These are phyloP conservation scores for Xylaria sp. DNA, from an alignment of 2,329 filamentous ascomycete species.

Conservation along the genomic window DNA sequence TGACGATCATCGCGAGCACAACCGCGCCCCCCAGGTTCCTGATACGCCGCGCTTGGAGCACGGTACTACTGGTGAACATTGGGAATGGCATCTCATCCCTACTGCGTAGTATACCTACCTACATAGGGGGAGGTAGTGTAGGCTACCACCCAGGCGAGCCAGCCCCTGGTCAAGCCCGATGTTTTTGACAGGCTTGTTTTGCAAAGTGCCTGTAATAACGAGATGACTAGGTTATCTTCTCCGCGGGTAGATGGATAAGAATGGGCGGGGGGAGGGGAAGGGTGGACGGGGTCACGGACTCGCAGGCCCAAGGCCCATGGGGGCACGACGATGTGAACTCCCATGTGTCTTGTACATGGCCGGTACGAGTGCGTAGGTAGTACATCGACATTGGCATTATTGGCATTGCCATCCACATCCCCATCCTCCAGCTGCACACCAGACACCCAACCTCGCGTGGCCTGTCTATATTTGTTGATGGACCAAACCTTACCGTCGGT, in stretches of 20 bases:
- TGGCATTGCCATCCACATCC: too few relatives aligned
- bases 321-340: slow-evolving; percentile 12
- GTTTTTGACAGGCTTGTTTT: slow-evolving; percentile 23
- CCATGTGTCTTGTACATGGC: slow-evolving; percentile 32
- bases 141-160: not conserved
- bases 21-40: slow-evolving; percentile 25
- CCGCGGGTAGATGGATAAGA: slow-evolving; percentile 35
- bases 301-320: slow-evolving; percentile 22
- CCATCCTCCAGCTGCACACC: slow-evolving; percentile 5
- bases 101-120: too few relatives aligned
- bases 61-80: slow-evolving; percentile 18
- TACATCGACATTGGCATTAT: too few relatives aligned
- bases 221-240: slow-evolving; percentile 32
- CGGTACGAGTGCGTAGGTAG: slow-evolving; percentile 26
- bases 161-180: slow-evolving; percentile 25
- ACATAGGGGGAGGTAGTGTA: too few relatives aligned
- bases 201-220: slow-evolving; percentile 23
- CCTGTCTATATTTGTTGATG: slow-evolving; percentile 29
- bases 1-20: slow-evolving; percentile 22
- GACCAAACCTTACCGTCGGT: slow-evolving; percentile 23
- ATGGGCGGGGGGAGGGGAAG: slow-evolving; percentile 13
- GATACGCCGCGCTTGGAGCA: slow-evolving; percentile 29
- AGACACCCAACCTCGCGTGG: slow-evolving; percentile 25
- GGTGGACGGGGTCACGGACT: slow-evolving; percentile 29
- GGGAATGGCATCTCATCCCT: slow-evolving; percentile 18